These are phyloP conservation scores for Leptographium radiaticola DNA, from an alignment of 2,329 filamentous ascomycete genomes.

Conservation along the genomic window DNA sequence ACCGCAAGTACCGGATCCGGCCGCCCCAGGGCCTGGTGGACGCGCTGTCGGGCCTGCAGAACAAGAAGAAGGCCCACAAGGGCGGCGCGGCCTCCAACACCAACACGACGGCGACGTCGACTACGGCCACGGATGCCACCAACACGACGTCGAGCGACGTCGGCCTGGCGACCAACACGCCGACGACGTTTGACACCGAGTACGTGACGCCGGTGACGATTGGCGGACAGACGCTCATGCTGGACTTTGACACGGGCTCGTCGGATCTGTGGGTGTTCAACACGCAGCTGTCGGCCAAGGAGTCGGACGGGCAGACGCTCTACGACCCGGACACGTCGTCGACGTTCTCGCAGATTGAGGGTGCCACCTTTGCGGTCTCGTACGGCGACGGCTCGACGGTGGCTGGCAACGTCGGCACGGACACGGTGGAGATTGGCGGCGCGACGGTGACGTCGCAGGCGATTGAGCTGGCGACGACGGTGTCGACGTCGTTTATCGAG, in stretches of 20 bases:
- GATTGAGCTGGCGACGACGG: conserved; percentile 50
- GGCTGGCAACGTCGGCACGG: conserved; percentile 51
- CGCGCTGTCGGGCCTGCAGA: conserved; percentile 14
- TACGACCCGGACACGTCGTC: conserved; percentile 25
- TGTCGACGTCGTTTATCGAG: conserved; percentile 43
- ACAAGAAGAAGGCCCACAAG: conserved; percentile 1
- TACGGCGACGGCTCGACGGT: conserved; percentile 58
- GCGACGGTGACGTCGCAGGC: conserved; percentile 47
- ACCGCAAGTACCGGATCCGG: conserved; percentile 52
- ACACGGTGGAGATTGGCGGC: conserved; percentile 54
- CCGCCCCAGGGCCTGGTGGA: conserved; percentile 29
- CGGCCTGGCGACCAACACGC: conserved; percentile 50
- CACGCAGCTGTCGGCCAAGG: conserved; percentile 34
- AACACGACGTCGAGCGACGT: conserved; percentile 20
- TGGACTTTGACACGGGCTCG: conserved; percentile 68
- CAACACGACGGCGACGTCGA: conserved; percentile 11
- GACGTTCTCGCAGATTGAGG: conserved; percentile 21
- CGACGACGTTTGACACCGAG: conserved; percentile 51
- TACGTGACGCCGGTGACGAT: conserved; percentile 59
- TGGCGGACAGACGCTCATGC: conserved; percentile 52
- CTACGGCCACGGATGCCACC: conserved; percentile 14
- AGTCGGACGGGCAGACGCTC: conserved; percentile 33
- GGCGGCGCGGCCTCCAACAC: conserved; percentile 14
- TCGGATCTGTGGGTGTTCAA: conserved; percentile 66
- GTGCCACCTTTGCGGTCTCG: conserved; percentile 46